Evolutionary conservation across 1,139 yeast species (phyloP).

Genomic region (Scheffersomyces titani): DNA sequence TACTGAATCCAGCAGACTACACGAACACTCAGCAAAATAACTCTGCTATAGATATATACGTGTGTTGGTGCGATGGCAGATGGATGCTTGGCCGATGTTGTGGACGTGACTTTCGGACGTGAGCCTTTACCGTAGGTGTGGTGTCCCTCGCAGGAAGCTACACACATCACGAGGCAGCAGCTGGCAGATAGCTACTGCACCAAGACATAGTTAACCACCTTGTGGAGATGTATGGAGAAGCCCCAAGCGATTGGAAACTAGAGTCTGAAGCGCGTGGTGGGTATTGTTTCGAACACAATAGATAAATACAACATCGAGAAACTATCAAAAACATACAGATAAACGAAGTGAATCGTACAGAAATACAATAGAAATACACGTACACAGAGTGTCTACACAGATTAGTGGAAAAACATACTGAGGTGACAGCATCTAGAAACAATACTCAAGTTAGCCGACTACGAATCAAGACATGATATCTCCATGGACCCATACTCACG

Average conservation of each 20-base stretch:
- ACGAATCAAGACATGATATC: too few species aligned
- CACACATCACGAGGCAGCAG: not conserved
- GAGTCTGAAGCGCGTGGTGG: not conserved
- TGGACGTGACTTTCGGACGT: not conserved
- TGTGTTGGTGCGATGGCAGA: not conserved
- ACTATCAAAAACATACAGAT: too few species aligned
- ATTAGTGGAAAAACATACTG: too few species aligned
- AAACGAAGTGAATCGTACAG: too few species aligned
- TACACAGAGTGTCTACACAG: not conserved
- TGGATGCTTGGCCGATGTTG: too few species aligned
- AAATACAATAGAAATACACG: too few species aligned
- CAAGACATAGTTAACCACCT: not conserved
- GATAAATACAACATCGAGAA: not conserved
- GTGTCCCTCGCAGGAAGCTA: not conserved
- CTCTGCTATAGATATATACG: not conserved
- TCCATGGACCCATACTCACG: too few species aligned
- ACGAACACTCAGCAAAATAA: too few species aligned
- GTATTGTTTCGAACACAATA: not conserved
- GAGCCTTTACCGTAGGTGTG: not conserved
- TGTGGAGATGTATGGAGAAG: not conserved
- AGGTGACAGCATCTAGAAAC: too few species aligned
- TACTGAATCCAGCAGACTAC: too few species aligned
- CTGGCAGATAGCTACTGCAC: not conserved
- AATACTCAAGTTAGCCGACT: too few species aligned
- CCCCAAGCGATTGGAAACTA: not conserved